phyloP scores from a whole-genome alignment of 805 yeast species.

The Maudiozyma serrabonitensis region DNA sequence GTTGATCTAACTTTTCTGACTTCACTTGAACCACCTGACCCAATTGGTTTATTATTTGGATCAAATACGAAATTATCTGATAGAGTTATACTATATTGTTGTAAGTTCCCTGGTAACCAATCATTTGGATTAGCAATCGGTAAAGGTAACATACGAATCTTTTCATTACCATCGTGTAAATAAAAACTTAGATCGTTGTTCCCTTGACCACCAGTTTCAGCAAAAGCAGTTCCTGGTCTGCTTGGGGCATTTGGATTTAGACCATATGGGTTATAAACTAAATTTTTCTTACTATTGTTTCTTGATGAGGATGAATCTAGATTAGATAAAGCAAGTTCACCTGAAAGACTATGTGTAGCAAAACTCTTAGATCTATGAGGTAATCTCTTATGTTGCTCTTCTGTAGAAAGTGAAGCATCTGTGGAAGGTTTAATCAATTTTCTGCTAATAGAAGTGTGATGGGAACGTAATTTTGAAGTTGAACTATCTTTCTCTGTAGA shows the following conservation, averaged over 20 bases:
- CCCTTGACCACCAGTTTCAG: constrained; percentile 6
- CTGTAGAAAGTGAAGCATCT: not conserved
- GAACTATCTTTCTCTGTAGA: not conserved
- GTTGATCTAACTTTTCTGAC: constrained; percentile 43
- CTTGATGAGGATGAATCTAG: not conserved
- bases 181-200: constrained; percentile 23
- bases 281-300: constrained; percentile 29
- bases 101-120: constrained; percentile 43
- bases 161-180: constrained; percentile 29
- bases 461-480: constrained; percentile 7
- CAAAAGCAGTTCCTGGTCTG: constrained; percentile 10
- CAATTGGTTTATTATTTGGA: constrained; percentile 41
- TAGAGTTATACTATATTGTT: constrained; percentile 41
- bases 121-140: constrained; percentile 62
- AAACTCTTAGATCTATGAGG: constrained; percentile 10
- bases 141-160: constrained; percentile 42
- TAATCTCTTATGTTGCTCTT: not conserved
- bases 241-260: constrained; percentile 11
- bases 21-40: constrained; percentile 66
- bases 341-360: constrained; percentile 9
- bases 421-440: not conserved
- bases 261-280: constrained; percentile 59
- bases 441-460: constrained; percentile 1
- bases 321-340: not conserved
- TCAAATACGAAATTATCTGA: constrained; percentile 46